Conservation (phyloP, 371 early-diverging fungal species). For the Mucor lusitanicus region DNA sequence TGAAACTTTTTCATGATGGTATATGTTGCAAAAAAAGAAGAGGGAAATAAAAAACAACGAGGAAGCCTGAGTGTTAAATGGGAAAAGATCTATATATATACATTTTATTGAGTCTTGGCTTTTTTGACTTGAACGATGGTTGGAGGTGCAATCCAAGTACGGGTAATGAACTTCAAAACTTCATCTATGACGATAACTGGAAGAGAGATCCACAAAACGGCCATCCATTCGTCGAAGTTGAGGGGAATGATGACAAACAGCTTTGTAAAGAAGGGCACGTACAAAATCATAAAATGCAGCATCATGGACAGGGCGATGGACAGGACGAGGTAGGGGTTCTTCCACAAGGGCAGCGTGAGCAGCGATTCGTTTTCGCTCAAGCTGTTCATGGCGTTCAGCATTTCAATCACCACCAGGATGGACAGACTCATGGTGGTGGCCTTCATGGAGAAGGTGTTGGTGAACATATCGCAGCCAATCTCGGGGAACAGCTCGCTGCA, state of each 20-base stretch:
- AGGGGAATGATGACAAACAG: constrained; percentile 91
- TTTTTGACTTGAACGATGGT: constrained; percentile 12
- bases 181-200: constrained; percentile 96
- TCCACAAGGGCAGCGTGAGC: constrained; percentile 88
- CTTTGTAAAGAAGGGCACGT: constrained; percentile 82
- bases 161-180: constrained; percentile 81
- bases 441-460: constrained; percentile 71
- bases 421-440: constrained; percentile 96
- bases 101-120: constrained; percentile 5
- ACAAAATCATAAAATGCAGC: constrained; percentile 94
- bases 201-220: constrained; percentile 83
- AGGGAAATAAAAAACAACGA: background rate
- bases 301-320: constrained; percentile 88
- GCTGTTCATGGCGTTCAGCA: constrained; percentile 95
- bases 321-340: constrained; percentile 84
- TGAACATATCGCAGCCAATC: constrained; percentile 91
- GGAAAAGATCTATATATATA: background rate
- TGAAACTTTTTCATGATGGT: constrained; percentile 16
- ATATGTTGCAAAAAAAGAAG: background rate
- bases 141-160: constrained; percentile 67
- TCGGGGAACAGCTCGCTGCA: constrained; percentile 85
- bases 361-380: constrained; percentile 93
- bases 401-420: constrained; percentile 94
- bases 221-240: constrained; percentile 88
- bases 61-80: background rate